Conservation (phyloP, 768 basidiomycete species). For the Russula ochroleuca region DNA sequence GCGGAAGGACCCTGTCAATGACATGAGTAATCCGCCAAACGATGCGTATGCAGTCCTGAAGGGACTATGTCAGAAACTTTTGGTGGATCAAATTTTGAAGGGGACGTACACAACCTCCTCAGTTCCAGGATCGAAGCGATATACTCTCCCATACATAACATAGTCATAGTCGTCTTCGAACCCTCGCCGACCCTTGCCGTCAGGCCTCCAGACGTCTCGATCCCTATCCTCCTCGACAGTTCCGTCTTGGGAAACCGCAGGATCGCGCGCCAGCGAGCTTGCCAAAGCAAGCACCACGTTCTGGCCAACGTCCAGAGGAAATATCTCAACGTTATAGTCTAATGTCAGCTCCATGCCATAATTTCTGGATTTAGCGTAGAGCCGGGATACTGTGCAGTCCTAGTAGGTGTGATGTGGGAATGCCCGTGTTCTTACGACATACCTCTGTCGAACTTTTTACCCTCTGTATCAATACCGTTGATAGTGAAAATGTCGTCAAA, state of each 20-base stretch:
- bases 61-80: constrained; percentile 23
- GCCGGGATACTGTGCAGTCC: constrained; percentile 68
- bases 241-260: constrained; percentile 46
- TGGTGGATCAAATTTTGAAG: not conserved
- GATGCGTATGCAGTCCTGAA: constrained; percentile 90
- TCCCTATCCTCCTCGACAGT: constrained; percentile 66
- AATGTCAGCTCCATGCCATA: constrained; percentile 89
- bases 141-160: constrained; percentile 99
- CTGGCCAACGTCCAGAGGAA: constrained; percentile 63
- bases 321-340: constrained; percentile 92
- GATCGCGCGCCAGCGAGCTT: constrained; percentile 64
- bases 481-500: constrained; percentile 95
- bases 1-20: constrained; percentile 85
- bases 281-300: constrained; percentile 84
- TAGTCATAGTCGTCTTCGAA: constrained; percentile 97
- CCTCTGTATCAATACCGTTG: constrained; percentile 80
- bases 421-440: constrained; percentile 30
- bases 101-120: constrained; percentile 79
- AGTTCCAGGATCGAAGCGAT: constrained; percentile 89
- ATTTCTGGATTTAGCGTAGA: constrained; percentile 86
- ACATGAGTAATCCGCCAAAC: constrained; percentile 93
- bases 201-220: constrained; percentile 77
- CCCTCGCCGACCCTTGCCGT: constrained; percentile 72
- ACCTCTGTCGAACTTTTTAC: constrained; percentile 99
- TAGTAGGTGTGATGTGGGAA: not conserved